Conservation (phyloP, 768 basidiomycete genomes). For the Collybia mongolica region DNA sequence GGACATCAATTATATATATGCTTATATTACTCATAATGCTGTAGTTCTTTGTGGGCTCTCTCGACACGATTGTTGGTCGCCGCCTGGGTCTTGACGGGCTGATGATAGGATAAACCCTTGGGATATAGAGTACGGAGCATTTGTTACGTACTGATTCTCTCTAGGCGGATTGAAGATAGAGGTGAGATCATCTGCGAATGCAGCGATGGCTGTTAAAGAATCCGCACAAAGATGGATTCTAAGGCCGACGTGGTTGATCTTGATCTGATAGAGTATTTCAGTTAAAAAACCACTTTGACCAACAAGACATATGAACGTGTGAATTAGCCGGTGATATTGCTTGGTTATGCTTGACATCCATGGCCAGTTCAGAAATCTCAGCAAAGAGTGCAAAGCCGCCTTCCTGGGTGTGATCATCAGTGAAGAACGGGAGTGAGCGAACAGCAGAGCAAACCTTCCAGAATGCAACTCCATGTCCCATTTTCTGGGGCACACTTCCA, state of each 20-base stretch:
- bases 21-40: slow-evolving; percentile 36
- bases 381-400: slow-evolving; percentile 69
- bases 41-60: slow-evolving; percentile 11
- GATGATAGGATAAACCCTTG: neutral
- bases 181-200: slow-evolving; percentile 52
- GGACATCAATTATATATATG: neutral
- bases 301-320: slow-evolving; percentile 26
- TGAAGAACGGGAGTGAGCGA: neutral
- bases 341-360: slow-evolving; percentile 35
- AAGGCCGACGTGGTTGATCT: slow-evolving; percentile 51
- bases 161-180: slow-evolving; percentile 37
- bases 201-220: slow-evolving; percentile 57
- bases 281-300: neutral
- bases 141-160: slow-evolving; percentile 24
- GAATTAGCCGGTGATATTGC: slow-evolving; percentile 30
- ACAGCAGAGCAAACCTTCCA: slow-evolving; percentile 62
- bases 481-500: slow-evolving; percentile 20
- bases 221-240: slow-evolving; percentile 78
- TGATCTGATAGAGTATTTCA: slow-evolving; percentile 38
- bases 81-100: slow-evolving; percentile 25
- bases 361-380: slow-evolving; percentile 52
- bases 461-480: slow-evolving; percentile 35
- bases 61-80: slow-evolving; percentile 31
- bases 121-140: slow-evolving; percentile 2
- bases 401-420: slow-evolving; percentile 35